Conservation (phyloP, 495 filamentous ascomycete genomes). For the Penicillium crystallinum region DNA sequence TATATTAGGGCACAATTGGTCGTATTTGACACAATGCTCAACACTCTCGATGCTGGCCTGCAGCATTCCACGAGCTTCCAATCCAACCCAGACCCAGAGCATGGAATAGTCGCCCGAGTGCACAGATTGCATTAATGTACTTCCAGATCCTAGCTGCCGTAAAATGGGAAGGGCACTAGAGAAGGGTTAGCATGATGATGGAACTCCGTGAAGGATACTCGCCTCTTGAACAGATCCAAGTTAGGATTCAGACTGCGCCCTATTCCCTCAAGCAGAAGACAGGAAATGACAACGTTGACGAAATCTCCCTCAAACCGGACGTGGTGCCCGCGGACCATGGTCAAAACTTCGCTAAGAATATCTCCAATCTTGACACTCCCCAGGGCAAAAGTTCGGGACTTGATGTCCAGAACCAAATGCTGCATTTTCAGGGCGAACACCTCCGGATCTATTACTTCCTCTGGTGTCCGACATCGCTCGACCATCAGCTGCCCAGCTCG, state of each 20-base stretch:
- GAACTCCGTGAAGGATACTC: conserved; percentile 24
- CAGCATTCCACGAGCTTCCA: conserved; percentile 83
- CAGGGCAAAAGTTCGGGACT: conserved; percentile 82
- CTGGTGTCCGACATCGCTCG: conserved; percentile 85
- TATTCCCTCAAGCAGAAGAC: conserved; percentile 90
- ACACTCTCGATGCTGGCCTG: conserved; percentile 86
- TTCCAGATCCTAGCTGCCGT: conserved; percentile 74
- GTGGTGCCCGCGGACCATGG: conserved; percentile 90
- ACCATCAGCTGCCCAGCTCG: conserved; percentile 95
- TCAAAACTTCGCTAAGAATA: conserved; percentile 80
- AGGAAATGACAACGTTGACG: conserved; percentile 96
- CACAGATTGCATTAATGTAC: conserved; percentile 39
- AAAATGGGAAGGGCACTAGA: conserved; percentile 83
- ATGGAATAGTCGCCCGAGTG: conserved; percentile 79
- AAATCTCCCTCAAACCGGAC: conserved; percentile 96
- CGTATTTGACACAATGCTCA: conserved; percentile 78
- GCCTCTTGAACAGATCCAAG: conserved; percentile 82
- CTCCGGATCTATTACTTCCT: conserved; percentile 79
- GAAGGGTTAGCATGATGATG: too few relatives aligned
- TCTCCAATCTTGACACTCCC: conserved; percentile 97
- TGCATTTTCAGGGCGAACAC: conserved; percentile 96
- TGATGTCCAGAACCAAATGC: conserved; percentile 84
- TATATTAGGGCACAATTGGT: conserved; percentile 75
- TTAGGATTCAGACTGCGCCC: conserved; percentile 81
- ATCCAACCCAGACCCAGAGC: conserved; percentile 87